Evolutionary conservation across 257 asterid genomes (phyloP).

Genomic region (Scutellaria galericulata): DNA sequence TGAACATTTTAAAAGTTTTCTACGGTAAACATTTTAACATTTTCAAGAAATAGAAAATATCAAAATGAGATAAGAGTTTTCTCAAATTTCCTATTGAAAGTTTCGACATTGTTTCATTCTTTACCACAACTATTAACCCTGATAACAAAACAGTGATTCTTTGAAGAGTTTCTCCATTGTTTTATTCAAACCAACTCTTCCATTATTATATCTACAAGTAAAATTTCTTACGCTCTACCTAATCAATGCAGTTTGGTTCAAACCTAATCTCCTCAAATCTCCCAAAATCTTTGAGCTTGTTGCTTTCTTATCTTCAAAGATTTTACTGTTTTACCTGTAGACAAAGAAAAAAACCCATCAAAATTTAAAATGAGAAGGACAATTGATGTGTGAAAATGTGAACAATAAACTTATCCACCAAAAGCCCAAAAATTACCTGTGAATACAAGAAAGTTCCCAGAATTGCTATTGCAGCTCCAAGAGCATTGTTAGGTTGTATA

Average conservation of each 20-base stretch:
- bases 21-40: too few species aligned
- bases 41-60: too few species aligned
- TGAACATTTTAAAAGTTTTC: too few species aligned
- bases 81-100: too few species aligned
- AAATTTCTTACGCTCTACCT: conserved; percentile 32
- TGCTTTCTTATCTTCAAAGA: not conserved
- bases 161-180: not conserved
- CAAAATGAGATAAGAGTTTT: too few species aligned
- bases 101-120: too few species aligned
- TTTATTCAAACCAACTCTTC: not conserved
- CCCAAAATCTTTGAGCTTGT: not conserved
- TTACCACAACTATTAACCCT: too few species aligned
- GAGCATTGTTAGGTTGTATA: conserved; percentile 82
- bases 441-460: conserved; percentile 92
- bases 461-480: conserved; percentile 88
- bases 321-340: conserved; percentile 46
- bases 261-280: not conserved
- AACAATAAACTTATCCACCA: not conserved
- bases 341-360: not conserved
- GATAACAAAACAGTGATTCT: too few species aligned
- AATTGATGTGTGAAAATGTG: not conserved
- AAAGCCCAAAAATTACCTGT: conserved; percentile 55
- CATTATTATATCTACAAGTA: conserved; percentile 41
- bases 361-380: not conserved
- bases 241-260: conserved; percentile 13